Base-by-base conservation (phyloP, 2,329 filamentous ascomycete genomes). In the Lecanicillium sp. region DNA sequence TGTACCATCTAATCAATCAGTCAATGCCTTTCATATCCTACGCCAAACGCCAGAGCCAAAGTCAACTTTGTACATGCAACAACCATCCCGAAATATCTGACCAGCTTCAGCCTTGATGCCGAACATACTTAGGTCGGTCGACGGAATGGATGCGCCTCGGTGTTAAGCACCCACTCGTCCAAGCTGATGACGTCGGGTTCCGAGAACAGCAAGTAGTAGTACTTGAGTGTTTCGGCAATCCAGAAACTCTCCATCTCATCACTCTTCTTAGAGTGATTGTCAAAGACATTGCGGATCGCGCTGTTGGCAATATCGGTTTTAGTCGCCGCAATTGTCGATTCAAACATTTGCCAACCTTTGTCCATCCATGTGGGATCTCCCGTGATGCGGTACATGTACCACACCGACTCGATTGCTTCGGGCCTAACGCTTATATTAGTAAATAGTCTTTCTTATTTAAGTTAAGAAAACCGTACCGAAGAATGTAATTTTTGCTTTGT, bases 181-280 rank as follows among this genome's bases (percentile, higher is more conserved):
- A 85, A 60, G 51, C 72, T 82, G 29, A 83, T 63, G n/a, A 81
- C 62, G 36, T 71, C 67, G 0, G 83, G 80, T 40, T 79, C 60
- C 16, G 78, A 78, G 56, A 85, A 95, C 35, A 94, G 69, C 41
- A 95, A 59, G 57, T 87, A 95, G 48, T 92, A 94, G 55, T 94
- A 94, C 67, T 94, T 95, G 50, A 95, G 66, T 29, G 87, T 95
- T 69, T 95, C 88, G 4, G 84, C 84, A 44, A 87, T 68, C 85
- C 88, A 95, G 60, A 94, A 94, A 53, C 83, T 89, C 64, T 94
- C 83, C 84, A 90, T 89, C 48, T 70, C 67, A 56, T 88, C 75
- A 29, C 59, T 55, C 39, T 70, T 63, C 9, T 51, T 51, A 1
- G 68, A 59, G 14, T 68, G 56, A 2, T 58, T 42, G 5, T 45